phyloP scores from a whole-genome alignment of 345 rosid species.

The Euclidium syriacum region DNA sequence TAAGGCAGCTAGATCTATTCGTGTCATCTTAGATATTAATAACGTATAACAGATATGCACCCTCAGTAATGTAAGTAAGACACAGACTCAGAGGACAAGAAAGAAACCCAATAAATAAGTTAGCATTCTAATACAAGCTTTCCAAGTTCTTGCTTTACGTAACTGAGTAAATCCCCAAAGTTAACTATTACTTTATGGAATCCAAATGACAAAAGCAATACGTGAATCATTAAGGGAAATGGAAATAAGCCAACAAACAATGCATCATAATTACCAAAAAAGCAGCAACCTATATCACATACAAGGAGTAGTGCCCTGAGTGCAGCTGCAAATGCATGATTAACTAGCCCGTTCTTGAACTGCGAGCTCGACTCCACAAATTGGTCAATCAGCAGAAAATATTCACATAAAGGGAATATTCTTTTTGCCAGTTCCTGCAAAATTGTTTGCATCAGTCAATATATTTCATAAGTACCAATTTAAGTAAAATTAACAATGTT shows the following conservation, averaged over 20 bases:
- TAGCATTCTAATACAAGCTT: neutral
- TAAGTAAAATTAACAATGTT: neutral
- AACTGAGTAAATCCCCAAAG: neutral
- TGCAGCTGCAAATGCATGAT: constrained; percentile 96
- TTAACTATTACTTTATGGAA: neutral
- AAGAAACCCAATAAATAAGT: constrained; percentile 2
- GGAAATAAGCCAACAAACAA: constrained; percentile 1
- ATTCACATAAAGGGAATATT: constrained; percentile 78
- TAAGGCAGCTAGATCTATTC: neutral
- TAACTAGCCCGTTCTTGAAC: constrained; percentile 91
- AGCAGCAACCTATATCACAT: constrained; percentile 38
- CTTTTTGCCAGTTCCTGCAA: constrained; percentile 85
- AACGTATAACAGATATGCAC: neutral
- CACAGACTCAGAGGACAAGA: constrained; percentile 4
- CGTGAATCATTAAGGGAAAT: neutral
- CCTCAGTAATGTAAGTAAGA: constrained; percentile 3
- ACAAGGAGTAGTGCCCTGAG: constrained; percentile 88
- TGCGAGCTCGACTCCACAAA: constrained; percentile 96
- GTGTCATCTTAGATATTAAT: neutral
- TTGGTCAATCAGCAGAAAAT: constrained; percentile 76
- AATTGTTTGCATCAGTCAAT: constrained; percentile 12
- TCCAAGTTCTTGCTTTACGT: neutral
- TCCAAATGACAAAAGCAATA: neutral
- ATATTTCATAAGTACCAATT: neutral
- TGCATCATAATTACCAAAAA: constrained; percentile 25